phyloP scores from a whole-genome alignment of 495 filamentous ascomycete genomes.

The Penicillium ochrochloron region DNA sequence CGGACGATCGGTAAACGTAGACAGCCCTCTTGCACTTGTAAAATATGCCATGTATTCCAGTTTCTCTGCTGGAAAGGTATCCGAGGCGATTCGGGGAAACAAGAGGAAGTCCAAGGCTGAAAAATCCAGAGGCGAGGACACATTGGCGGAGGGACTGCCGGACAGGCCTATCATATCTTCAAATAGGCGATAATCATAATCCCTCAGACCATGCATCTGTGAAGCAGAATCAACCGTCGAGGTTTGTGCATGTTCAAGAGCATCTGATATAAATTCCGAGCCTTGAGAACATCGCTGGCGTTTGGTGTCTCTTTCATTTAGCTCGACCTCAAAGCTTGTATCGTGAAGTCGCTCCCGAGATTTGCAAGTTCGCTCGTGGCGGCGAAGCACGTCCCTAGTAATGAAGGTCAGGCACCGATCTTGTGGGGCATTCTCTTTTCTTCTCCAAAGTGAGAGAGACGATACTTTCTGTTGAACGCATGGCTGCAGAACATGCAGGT shows the following conservation, averaged over 20 bases:
- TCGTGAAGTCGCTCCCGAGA: slow-evolving; percentile 6
- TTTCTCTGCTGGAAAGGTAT: slow-evolving; percentile 27
- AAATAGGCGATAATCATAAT: background rate
- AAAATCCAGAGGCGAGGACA: slow-evolving; percentile 23
- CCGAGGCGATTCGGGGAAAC: slow-evolving; percentile 14
- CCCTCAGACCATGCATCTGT: background rate
- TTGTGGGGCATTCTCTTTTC: background rate
- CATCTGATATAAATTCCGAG: no score
- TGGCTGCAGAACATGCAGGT: slow-evolving; percentile 26
- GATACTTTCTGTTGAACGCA: slow-evolving; percentile 22
- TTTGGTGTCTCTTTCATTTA: background rate
- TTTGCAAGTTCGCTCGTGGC: slow-evolving; percentile 36
- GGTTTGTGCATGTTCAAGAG: background rate
- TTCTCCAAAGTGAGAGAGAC: background rate
- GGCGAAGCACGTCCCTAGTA: slow-evolving; percentile 31
- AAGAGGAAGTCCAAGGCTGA: slow-evolving; percentile 29
- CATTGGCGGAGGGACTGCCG: background rate
- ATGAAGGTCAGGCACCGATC: background rate
- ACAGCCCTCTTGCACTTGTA: slow-evolving; percentile 32
- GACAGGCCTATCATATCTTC: background rate
- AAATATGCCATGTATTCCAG: slow-evolving; percentile 35
- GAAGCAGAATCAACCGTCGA: background rate
- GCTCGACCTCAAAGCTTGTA: background rate
- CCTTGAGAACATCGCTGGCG: background rate
- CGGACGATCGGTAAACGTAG: slow-evolving; percentile 28